Conservation (phyloP, 2,329 filamentous ascomycete genomes). For the Sporothrix inflata region DNA sequence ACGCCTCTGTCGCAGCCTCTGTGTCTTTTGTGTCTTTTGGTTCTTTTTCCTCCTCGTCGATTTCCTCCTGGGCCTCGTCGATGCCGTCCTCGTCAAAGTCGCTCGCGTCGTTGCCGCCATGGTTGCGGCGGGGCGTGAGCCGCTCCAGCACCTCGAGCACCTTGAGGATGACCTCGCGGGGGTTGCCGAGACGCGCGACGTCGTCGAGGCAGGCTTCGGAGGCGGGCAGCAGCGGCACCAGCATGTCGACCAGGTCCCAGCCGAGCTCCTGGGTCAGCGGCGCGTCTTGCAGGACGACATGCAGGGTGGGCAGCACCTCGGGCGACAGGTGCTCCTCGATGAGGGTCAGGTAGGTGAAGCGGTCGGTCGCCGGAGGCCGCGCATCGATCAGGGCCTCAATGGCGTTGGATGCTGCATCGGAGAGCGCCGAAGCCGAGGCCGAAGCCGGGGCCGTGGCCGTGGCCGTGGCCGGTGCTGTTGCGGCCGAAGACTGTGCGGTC, state of each 20-base stretch:
- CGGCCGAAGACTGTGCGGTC: not conserved
- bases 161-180: constrained; percentile 79
- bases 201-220: constrained; percentile 74
- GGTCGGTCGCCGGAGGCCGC: constrained; percentile 61
- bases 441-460: constrained; percentile 11
- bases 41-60: constrained; percentile 33
- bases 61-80: constrained; percentile 40
- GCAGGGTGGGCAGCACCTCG: constrained; percentile 67
- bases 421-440: constrained; percentile 34
- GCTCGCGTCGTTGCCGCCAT: constrained; percentile 41
- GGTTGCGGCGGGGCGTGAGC: constrained; percentile 50
- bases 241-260: constrained; percentile 79
- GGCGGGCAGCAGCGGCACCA: constrained; percentile 67
- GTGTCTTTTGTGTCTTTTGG: constrained; percentile 34
- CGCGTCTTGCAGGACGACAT: constrained; percentile 63
- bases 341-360: constrained; percentile 77
- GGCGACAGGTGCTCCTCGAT: constrained; percentile 72
- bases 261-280: constrained; percentile 75
- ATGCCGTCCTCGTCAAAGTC: constrained; percentile 42
- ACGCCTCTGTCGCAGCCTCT: constrained; percentile 31
- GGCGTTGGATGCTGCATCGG: constrained; percentile 42
- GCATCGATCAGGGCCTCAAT: constrained; percentile 54
- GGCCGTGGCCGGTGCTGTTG: not conserved
- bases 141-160: constrained; percentile 72
- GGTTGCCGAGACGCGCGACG: constrained; percentile 77